These are phyloP conservation scores for Penicillium sp. DNA, from an alignment of 2,329 filamentous ascomycete genomes.

Conservation along the genomic window DNA sequence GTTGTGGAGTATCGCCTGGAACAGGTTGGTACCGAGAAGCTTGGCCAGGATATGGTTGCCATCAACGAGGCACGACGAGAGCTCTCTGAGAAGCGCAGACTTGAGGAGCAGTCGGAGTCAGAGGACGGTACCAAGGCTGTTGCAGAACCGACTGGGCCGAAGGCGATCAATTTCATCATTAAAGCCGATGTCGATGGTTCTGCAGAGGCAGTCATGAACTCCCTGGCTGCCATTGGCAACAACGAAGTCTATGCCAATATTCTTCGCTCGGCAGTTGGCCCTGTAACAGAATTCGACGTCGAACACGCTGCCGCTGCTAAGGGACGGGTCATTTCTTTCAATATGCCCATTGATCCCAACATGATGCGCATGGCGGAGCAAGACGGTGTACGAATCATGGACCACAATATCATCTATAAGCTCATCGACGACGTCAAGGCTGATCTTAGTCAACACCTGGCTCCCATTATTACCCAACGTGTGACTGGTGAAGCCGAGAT, in stretches of 20 bases:
- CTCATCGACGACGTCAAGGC: constrained; percentile 52
- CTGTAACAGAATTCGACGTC: constrained; percentile 81
- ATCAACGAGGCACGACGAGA: constrained; percentile 70
- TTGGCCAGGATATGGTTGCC: constrained; percentile 69
- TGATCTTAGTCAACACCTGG: constrained; percentile 67
- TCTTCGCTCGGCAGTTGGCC: constrained; percentile 74
- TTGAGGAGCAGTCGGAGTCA: constrained; percentile 30
- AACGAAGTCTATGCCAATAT: constrained; percentile 78
- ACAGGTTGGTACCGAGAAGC: constrained; percentile 65
- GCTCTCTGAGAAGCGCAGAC: constrained; percentile 54
- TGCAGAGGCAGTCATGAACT: constrained; percentile 82
- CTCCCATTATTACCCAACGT: constrained; percentile 64
- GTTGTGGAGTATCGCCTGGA: constrained; percentile 77
- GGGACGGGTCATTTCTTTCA: constrained; percentile 83
- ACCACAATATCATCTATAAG: constrained; percentile 69
- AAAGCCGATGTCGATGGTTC: constrained; percentile 94
- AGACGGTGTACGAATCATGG: constrained; percentile 72
- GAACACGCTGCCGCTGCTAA: constrained; percentile 78
- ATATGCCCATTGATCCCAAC: constrained; percentile 65
- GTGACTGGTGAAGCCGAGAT: constrained; percentile 89
- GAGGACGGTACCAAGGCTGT: constrained; percentile 40
- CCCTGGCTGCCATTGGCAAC: constrained; percentile 76
- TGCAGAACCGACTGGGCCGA: constrained; percentile 47
- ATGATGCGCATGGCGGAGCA: constrained; percentile 70
- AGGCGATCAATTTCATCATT: constrained; percentile 75